Percentiles rank a stretch among this genome's conserved stretches.
Evolutionary conservation across 2,329 filamentous ascomycete species (phyloP).

Genomic region (Neofusicoccum sp.): DNA sequence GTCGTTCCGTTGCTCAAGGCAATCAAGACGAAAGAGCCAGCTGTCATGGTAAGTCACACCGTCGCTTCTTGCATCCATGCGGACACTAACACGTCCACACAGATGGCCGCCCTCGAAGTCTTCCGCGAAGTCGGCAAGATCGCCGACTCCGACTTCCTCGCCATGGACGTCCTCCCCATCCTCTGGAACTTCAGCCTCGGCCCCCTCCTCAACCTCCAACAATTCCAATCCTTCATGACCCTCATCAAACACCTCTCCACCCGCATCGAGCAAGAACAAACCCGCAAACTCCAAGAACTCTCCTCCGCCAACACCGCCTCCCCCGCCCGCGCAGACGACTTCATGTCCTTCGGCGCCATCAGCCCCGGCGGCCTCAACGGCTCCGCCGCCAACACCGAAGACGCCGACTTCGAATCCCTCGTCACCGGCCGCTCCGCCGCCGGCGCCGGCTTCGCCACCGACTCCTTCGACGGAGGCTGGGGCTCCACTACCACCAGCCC

Average conservation of each 20-base stretch:
- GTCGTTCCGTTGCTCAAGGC: slow-evolving; percentile 84
- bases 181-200: slow-evolving; percentile 91
- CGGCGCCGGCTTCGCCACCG: slow-evolving; percentile 34
- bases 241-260: slow-evolving; percentile 78
- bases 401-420: slow-evolving; percentile 82
- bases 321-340: slow-evolving; percentile 59
- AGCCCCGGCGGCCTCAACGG: slow-evolving; percentile 56
- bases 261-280: slow-evolving; percentile 85
- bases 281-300: slow-evolving; percentile 81
- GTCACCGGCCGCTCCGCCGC: slow-evolving; percentile 70
- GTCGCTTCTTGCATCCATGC: not conserved
- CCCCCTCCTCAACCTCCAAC: slow-evolving; percentile 79
- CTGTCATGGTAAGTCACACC: slow-evolving; percentile 68
- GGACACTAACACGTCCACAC: not conserved
- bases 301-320: slow-evolving; percentile 58
- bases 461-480: slow-evolving; percentile 47
- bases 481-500: slow-evolving; percentile 30
- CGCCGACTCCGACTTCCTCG: slow-evolving; percentile 86
- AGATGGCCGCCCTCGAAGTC: slow-evolving; percentile 80
- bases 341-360: slow-evolving; percentile 64
- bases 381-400: slow-evolving; percentile 55
- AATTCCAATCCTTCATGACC: slow-evolving; percentile 85
- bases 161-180: slow-evolving; percentile 84
- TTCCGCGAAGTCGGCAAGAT: slow-evolving; percentile 77
- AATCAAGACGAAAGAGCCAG: slow-evolving; percentile 97